Conservation (phyloP, 345 rosid species). For the Citrus mangshanensis region DNA sequence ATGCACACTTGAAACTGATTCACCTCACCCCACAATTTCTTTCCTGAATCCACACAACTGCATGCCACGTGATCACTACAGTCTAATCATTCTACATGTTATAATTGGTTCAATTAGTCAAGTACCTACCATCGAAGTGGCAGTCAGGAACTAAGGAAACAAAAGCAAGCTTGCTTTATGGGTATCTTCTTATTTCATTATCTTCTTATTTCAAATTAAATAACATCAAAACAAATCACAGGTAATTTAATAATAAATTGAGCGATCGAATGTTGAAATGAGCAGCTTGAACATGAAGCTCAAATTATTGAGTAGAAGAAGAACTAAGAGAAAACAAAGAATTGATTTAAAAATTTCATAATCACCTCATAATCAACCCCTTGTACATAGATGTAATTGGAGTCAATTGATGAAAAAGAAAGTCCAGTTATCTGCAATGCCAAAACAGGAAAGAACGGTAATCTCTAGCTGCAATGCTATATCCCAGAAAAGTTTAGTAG, state of each 20-base stretch:
- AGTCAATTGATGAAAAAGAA: constrained; percentile 55
- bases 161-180: neutral
- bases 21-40: neutral
- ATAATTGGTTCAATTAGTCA: neutral
- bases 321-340: neutral
- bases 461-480: neutral
- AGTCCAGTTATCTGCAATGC: constrained; percentile 62
- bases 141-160: neutral
- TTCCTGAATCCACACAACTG: neutral
- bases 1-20: neutral
- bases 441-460: constrained; percentile 6
- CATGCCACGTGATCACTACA: neutral
- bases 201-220: neutral
- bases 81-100: neutral
- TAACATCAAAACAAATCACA: neutral
- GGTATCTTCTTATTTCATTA: neutral
- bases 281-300: neutral
- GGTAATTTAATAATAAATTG: neutral
- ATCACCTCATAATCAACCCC: constrained; percentile 74
- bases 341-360: constrained; percentile 2
- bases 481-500: neutral
- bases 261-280: neutral
- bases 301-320: neutral
- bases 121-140: neutral
- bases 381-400: constrained; percentile 53